Base-by-base conservation (phyloP, 257 asterid genomes). In the Echium plantagineum region DNA sequence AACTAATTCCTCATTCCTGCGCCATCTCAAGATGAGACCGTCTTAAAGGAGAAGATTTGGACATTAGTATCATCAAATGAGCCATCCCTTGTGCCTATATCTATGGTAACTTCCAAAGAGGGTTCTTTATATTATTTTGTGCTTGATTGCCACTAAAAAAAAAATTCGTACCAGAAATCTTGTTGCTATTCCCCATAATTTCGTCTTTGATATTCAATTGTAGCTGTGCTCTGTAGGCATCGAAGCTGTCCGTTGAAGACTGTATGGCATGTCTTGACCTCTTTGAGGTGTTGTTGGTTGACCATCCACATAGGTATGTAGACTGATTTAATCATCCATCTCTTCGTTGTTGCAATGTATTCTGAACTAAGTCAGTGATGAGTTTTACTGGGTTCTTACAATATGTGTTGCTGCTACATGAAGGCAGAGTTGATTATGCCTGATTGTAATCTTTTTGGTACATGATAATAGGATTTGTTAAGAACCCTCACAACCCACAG, bases 11-110 rank as follows among this genome's bases (percentile, higher is more conserved):
- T 68, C 73, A 80, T 69, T 64, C 46, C 60, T 63, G 38, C 68
- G 74, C 71, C 66, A 71, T 78, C 67, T 76, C 28, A 61, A 93
- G 98, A 93, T 70, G 98, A 93, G 72, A 75, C 77, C 51, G 69
- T 84, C 56, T 61, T 80, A 38, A 93, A 89, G 87, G 98, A 93
- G 82, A 91, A 88, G 80, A 81, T 91, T 57, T 91, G 96, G 98
- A 81, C 83, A 65, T 70, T 91, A 84, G 80, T 91, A 72, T 72
- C 84, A 64, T 94, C 82, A 81, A 91, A 89, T 76, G 98, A 93
- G 74, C 97, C 97, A 68, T 68, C 97, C 47, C 66, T 93, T 62
- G 75, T 93, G 74, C 89, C 95, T 22, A 74, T 84, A 69, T 77
- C 97, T 67, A 67, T 84, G 94, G 98, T 93, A 67, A 83, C 32